These are phyloP conservation scores for cucumber (Cucumis sativus) DNA, from an alignment of 306 rosid species.

Conservation along the genomic window Cucumber_9930_V3 NC_026656.2:5616501-5617000, in stretches of 20 bases:
- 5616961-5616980: neutral
- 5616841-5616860: neutral
- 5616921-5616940: neutral
- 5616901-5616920: neutral
- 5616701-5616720: neutral
- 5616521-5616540: neutral
- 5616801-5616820: neutral
- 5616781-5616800: neutral
- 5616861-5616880: neutral
- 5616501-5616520: neutral
- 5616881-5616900: neutral
- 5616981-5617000: neutral
- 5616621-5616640: neutral
- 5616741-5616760: neutral
- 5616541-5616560: neutral
- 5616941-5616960: neutral
- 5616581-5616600: neutral
- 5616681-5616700: neutral
- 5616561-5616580: neutral
- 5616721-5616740: neutral
- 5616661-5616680: neutral
- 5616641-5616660: neutral
- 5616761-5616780: neutral
- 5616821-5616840: neutral
- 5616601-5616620: neutral